Base-by-base conservation (phyloP, 306 rosid genomes). In the Nissolia schottii region DNA sequence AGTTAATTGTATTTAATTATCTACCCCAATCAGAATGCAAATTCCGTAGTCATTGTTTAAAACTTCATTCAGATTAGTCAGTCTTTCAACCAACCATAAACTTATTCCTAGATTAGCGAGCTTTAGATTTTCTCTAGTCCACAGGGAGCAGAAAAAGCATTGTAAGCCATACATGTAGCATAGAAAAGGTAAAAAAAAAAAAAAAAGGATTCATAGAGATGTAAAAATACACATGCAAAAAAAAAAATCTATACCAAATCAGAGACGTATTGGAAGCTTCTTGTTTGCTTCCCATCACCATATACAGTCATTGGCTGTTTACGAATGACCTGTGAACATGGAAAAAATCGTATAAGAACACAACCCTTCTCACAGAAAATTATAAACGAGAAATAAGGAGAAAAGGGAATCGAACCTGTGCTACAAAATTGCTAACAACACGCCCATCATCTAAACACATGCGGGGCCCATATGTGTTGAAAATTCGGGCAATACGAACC, bases 371-470 rank as follows among this genome's bases (percentile, higher is more conserved):
- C 4, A 29, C 13, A 20, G 34, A 2, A 34, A 4, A 62, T 27
- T 10, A 3, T 45, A 19, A 50, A 74, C 57, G 6, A n/a, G 6
- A 37, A 48, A 70, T 12, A 61, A 50, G 49, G 25, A 63, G 20
- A 32, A 37, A 9, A 70, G 56, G 40, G 13, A 28, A 57, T 71
- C 68, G 65, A 67, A 92, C 98, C 96, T 92, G 98, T 35, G 98
- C 98, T 82, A 92, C 96, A 77, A 92, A 92, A 70, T 92, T 92
- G 91, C 98, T 92, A 38, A 92, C 98, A 15, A 92, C 98, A 64
- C 98, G 98, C n/a, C 98, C 98, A 81, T 92, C 98, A 85, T 92
- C 98, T 64, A 92, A 84, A 80, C 98, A 92, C 98, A 92, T 92
- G 55, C 98, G 98, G 10, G 96, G 98, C 23, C 96, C 96, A 73